Base-by-base conservation (phyloP, 1,284 basidiomycete genomes). In the Pterulicium gracile region DNA sequence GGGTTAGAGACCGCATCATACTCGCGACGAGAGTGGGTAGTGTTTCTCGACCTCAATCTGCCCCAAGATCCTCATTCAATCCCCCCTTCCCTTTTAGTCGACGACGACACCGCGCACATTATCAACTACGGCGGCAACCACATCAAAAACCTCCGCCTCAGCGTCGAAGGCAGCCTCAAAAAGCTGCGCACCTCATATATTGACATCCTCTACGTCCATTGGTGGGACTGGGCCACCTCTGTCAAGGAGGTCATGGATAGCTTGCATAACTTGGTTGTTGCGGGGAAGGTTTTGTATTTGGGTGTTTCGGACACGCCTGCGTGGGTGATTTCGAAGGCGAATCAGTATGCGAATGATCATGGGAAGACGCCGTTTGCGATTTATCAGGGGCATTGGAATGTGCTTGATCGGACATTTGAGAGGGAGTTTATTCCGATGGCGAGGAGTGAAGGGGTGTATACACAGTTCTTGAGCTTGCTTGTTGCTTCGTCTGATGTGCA, bases 351-450 rank as follows among this genome's bases (percentile, higher is more conserved):
- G 7, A 17, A 14, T 10, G 20, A 43, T 14, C 19, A 21, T 13
- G 20, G 23, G 4, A 43, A 43, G 42, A 43, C 42, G 20, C 42
- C 42, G 4, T 43, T 43, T 17, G 42, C 23, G 14, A 43, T 43
- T 21, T 43, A 43, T 21, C 42, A 43, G 17, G 42, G 42, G 14
- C 10, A 21, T 7, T 43, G 75, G 73, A 73, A 63, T 49, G 61
- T 73, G n/a, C 58, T 72, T 46, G 42, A 58, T 7, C 64, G 73
- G 14, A 64, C 65, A 27, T 64, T 75, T 43, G 73, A 76, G 59
- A 59, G 72, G 3, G 74, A 77, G 4, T 73, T 77, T 44, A 63
- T 77, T 23, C 73, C 72, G 1, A 76, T 77, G 73, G 63, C 60
- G 5, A 61, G 64, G 10, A 22, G 44, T 45, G 44, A 47, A 22